Conservation (phyloP, 1,139 yeast species). For the Geotrichum carabidarum region DNA sequence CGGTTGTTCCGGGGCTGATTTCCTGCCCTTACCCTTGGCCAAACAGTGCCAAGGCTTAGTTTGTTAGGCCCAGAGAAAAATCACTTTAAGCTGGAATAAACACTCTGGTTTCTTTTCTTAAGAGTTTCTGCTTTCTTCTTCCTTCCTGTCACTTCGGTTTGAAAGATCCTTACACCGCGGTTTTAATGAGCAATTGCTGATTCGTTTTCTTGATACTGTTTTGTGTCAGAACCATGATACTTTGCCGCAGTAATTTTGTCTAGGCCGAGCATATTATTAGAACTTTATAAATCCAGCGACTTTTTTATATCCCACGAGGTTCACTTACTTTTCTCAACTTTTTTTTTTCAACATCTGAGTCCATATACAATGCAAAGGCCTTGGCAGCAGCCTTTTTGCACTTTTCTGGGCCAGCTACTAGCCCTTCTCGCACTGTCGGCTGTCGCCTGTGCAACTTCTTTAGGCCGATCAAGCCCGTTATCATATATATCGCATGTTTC, state of each 20-base stretch:
- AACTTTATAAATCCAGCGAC: neutral
- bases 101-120: too few relatives aligned
- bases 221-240: neutral
- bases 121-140: too few relatives aligned
- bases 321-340: neutral
- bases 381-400: neutral
- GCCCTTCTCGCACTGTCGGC: conserved; percentile 4
- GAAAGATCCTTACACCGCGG: too few relatives aligned
- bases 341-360: neutral
- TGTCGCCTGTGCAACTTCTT: conserved; percentile 6
- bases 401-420: conserved; percentile 3
- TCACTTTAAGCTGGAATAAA: too few relatives aligned
- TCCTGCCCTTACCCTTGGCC: too few relatives aligned
- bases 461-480: conserved; percentile 22
- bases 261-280: neutral
- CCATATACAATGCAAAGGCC: neutral
- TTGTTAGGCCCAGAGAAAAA: too few relatives aligned
- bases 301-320: neutral
- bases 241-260: neutral
- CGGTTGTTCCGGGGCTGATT: too few relatives aligned
- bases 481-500: conserved; percentile 27
- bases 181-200: too few relatives aligned
- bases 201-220: neutral
- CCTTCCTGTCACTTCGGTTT: too few relatives aligned
- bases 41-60: too few relatives aligned